These are phyloP conservation scores for Arxiozyma heterogenica DNA, from an alignment of 1,139 yeast species.

Conservation along the genomic window DNA sequence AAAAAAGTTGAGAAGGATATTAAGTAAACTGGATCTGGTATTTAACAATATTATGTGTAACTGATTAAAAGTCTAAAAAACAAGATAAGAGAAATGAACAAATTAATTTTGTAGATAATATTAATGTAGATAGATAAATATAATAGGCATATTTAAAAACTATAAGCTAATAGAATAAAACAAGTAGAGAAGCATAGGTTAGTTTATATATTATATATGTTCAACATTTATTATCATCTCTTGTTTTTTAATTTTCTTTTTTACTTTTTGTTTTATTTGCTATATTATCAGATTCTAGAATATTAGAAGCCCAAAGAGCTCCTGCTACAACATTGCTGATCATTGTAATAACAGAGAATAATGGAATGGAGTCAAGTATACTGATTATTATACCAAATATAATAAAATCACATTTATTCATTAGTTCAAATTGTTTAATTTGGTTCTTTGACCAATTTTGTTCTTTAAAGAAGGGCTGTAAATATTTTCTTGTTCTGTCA, in stretches of 20 bases:
- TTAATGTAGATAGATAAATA: background rate
- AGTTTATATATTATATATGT: too few species aligned
- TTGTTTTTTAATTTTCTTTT: background rate
- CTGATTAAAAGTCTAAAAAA: background rate
- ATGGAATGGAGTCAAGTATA: conserved; percentile 26
- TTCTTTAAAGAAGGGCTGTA: conserved; percentile 15
- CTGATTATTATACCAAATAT: conserved; percentile 30
- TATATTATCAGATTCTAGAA: conserved; percentile 3
- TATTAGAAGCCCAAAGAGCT: conserved; percentile 20
- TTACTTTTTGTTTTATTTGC: background rate
- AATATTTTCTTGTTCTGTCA: conserved; percentile 21
- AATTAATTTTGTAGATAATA: background rate
- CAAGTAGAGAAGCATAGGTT: background rate
- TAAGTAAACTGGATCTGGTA: conserved; percentile 5
- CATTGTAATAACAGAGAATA: conserved; percentile 25
- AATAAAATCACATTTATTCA: conserved; percentile 21
- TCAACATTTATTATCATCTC: too few species aligned
- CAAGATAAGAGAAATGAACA: background rate
- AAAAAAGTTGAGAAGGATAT: conserved; percentile 3
- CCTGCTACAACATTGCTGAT: conserved; percentile 28
- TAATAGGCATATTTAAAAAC: background rate
- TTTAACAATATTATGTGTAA: background rate
- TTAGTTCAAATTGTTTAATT: conserved; percentile 14
- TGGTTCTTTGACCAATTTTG: conserved; percentile 10
- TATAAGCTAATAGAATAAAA: background rate